phyloP scores from a whole-genome alignment of 1,139 yeast species.

The Blastobotrys capitulatus region DNA sequence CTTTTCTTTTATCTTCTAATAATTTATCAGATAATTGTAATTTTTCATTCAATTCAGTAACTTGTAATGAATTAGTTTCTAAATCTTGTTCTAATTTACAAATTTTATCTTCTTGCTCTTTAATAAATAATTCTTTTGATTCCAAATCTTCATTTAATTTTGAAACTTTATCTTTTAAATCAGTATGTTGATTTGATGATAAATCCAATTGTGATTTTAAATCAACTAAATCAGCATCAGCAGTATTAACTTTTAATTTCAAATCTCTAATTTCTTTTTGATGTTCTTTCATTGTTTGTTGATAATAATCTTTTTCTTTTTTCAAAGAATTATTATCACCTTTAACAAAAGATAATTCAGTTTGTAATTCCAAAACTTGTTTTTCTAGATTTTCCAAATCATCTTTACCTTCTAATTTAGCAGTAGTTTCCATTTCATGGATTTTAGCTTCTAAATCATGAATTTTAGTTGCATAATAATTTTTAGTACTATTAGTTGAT shows the following conservation, averaged over 20 bases:
- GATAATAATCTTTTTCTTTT: conserved; percentile 22
- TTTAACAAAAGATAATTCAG: conserved; percentile 22
- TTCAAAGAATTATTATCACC: conserved; percentile 22
- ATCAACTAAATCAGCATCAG: conserved; percentile 17
- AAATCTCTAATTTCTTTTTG: conserved; percentile 19
- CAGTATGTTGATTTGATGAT: conserved; percentile 17
- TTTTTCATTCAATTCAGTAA: conserved; percentile 10
- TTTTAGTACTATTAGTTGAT: conserved; percentile 7
- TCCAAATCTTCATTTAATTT: conserved; percentile 18
- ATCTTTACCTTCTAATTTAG: conserved; percentile 3
- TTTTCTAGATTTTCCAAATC: conserved; percentile 7
- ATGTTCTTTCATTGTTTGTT: conserved; percentile 15
- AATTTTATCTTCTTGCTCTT: conserved; percentile 13
- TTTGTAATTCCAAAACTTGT: conserved; percentile 20
- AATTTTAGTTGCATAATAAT: conserved; percentile 18
- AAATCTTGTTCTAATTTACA: conserved; percentile 10
- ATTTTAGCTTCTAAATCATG: conserved; percentile 19
- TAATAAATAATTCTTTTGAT: conserved; percentile 16
- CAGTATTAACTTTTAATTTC: conserved; percentile 16
- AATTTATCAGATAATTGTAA: conserved; percentile 13
- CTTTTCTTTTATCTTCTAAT: conserved; percentile 16
- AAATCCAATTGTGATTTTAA: conserved; percentile 16
- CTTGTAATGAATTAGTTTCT: conserved; percentile 5
- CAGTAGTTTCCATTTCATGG: conserved; percentile 9
- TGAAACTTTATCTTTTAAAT: conserved; percentile 15